Conservation (phyloP, 73 alveolate species). For the Paramecium sonneborni region DNA sequence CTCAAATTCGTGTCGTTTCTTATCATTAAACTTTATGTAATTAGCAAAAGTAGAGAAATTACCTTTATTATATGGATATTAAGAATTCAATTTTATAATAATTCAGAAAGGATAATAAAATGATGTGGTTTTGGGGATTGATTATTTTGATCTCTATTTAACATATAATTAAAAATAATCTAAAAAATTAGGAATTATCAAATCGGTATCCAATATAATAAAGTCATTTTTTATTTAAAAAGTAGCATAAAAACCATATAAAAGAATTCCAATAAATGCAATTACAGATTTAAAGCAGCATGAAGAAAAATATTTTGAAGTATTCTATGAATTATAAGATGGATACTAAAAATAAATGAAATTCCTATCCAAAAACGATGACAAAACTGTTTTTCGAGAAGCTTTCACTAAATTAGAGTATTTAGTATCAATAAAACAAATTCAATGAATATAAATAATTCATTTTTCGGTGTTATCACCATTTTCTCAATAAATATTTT, state of each 20-base stretch:
- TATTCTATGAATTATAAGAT: background rate
- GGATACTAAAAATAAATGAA: background rate
- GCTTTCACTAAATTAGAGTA: constrained; percentile 14
- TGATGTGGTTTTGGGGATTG: background rate
- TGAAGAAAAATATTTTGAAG: constrained; percentile 3
- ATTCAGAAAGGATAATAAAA: background rate
- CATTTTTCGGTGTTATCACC: background rate
- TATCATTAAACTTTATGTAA: background rate
- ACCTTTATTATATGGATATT: background rate
- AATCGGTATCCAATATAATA: background rate
- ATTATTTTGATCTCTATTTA: background rate
- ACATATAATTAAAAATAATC: background rate
- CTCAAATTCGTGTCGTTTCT: background rate
- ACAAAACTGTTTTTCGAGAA: background rate
- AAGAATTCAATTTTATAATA: background rate
- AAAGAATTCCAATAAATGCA: background rate
- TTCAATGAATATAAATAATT: background rate
- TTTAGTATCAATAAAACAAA: background rate
- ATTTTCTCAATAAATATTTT: background rate
- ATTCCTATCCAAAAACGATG: background rate
- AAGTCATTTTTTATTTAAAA: background rate
- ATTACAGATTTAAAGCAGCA: background rate
- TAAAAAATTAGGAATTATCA: background rate
- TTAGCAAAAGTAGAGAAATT: background rate
- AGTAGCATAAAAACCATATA: background rate